Base-by-base conservation (phyloP, 768 basidiomycete genomes). In the Nidularia pulvinata region DNA sequence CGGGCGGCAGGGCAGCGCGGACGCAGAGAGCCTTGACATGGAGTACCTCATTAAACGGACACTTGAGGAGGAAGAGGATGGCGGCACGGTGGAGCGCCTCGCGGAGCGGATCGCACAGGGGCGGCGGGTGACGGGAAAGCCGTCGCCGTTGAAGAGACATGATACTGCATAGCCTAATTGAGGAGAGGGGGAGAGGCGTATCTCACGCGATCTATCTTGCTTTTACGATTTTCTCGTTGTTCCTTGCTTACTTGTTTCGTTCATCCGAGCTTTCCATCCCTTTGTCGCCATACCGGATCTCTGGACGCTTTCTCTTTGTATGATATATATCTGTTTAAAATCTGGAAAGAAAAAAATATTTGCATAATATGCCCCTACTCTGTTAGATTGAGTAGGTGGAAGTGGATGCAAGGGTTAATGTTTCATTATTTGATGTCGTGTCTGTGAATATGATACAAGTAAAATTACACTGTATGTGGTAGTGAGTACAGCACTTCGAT, bases 21-120 rank as follows among this genome's bases (percentile, higher is more conserved):
- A 72, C 37, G 65, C 72, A 7, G 79, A 80, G 44, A 73, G 71
- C 7, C 68, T 80, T 57, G 74, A 80, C 32, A 86, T 86, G 85
- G 88, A 91, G 62, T 75, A 77, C 53, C 65, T 88, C 53, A 86
- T 91, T 52, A 81, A 80, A 68, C 76, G 72, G 59, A 78, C 83
- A 58, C 65, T 89, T 56, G 80, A 84, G 51, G 87, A 86, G 50
- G 84, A 84, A 43, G 74, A 73, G 4, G 76, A 68, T 39, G 39
- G 50, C 61, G 39, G 73, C 47, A 71, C 80, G 33, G 80, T 85
- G 16, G 87, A 89, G 61, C 69, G 76, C 57, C 65, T 89, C 52
- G 86, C 86, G 55, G 86, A 88, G 44, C 70, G 74, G 60, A 80
- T 88, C 57, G 84, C 88, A 33, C 71, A 76, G 49, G 81, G 78